These are phyloP conservation scores for Teratosphaeria destructans DNA, from an alignment of 2,329 filamentous ascomycete species.

Conservation along the genomic window DNA sequence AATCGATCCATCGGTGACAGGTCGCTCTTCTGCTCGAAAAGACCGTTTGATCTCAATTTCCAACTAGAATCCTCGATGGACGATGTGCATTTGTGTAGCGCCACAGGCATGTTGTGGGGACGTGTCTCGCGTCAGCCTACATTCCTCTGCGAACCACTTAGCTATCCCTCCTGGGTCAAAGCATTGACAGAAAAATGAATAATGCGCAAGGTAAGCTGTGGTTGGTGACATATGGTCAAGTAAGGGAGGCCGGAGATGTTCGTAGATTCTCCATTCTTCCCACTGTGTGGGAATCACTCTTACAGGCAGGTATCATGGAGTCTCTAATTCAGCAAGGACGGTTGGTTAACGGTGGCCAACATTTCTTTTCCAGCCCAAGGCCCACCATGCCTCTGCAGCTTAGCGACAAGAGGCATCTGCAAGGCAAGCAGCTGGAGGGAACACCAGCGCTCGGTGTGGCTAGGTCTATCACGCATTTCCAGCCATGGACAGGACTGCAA, in stretches of 20 bases:
- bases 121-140: constrained; percentile 6
- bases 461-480: constrained; percentile 8
- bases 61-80: not conserved
- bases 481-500: not conserved
- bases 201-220: constrained; percentile 10
- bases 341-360: constrained; percentile 7
- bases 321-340: constrained; percentile 9
- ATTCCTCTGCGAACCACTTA: constrained; percentile 14
- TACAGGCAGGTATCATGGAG: not conserved
- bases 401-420: constrained; percentile 7
- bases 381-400: not conserved
- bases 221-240: constrained; percentile 5
- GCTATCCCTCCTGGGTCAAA: constrained; percentile 1
- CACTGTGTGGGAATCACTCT: constrained; percentile 14
- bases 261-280: constrained; percentile 22
- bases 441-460: constrained; percentile 7
- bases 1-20: not conserved
- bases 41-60: no score
- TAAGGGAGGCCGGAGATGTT: constrained; percentile 20
- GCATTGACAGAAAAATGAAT: constrained; percentile 10
- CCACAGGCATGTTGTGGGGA: not conserved
- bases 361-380: constrained; percentile 12
- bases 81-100: not conserved
- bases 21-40: not conserved
- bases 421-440: constrained; percentile 15